Conservation (phyloP, 345 rosid genomes). For the Bruguiera sexangula region DNA sequence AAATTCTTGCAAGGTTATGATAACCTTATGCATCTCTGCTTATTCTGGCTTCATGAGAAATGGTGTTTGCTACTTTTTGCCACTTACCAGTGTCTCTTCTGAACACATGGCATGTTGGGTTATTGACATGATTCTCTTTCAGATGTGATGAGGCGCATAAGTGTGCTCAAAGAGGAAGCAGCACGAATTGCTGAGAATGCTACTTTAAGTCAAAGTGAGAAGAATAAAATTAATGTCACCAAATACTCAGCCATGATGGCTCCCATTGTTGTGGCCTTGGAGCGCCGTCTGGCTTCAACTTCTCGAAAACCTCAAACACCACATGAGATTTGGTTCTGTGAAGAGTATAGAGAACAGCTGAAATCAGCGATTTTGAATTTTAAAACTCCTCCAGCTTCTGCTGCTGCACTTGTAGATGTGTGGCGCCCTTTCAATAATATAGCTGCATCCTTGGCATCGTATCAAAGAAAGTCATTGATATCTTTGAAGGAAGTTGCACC, state of each 20-base stretch:
- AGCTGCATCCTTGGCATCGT: slow-evolving; percentile 77
- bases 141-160: slow-evolving; percentile 86
- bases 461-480: slow-evolving; percentile 76
- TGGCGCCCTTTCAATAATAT: slow-evolving; percentile 86
- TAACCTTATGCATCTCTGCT: background rate
- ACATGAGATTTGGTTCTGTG: slow-evolving; percentile 80
- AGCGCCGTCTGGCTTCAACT: slow-evolving; percentile 87
- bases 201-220: slow-evolving; percentile 84
- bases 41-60: slow-evolving; percentile 1
- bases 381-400: slow-evolving; percentile 73
- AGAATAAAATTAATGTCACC: slow-evolving; percentile 80
- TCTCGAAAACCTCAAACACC: slow-evolving; percentile 87
- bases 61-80: background rate
- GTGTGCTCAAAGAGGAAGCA: slow-evolving; percentile 83
- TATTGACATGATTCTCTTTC: slow-evolving; percentile 27
- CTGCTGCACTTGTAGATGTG: slow-evolving; percentile 68
- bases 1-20: background rate
- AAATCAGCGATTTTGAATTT: slow-evolving; percentile 64
- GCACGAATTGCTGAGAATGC: slow-evolving; percentile 77
- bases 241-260: slow-evolving; percentile 97
- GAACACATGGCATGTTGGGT: background rate
- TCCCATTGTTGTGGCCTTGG: slow-evolving; percentile 79
- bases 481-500: slow-evolving; percentile 87
- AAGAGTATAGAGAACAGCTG: slow-evolving; percentile 61
- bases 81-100: background rate